These are phyloP conservation scores for Parsonsia alboflavescens DNA, from an alignment of 257 asterid genomes.

Conservation along the genomic window DNA sequence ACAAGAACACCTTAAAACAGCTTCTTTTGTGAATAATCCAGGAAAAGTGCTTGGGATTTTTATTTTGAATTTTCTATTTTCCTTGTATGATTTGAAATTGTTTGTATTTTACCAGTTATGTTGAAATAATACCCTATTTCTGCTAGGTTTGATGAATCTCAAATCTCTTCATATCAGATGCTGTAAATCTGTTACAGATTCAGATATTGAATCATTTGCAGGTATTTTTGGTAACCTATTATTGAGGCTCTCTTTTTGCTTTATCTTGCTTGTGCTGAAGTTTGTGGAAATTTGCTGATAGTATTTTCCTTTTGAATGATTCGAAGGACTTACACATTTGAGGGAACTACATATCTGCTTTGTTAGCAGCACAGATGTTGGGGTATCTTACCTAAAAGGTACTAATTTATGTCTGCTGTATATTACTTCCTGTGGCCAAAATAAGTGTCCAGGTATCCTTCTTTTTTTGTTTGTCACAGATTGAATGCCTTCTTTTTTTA, in stretches of 20 bases:
- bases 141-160: constrained; percentile 63
- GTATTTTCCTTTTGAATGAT: constrained; percentile 13
- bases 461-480: too few species aligned
- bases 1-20: not conserved
- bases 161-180: constrained; percentile 74
- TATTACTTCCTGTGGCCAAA: not conserved
- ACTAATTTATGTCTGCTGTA: not conserved
- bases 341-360: constrained; percentile 72
- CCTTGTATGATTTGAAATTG: not conserved
- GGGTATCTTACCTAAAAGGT: constrained; percentile 68
- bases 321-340: constrained; percentile 55
- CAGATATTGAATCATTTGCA: constrained; percentile 74
- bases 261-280: not conserved
- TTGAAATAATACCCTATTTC: not conserved
- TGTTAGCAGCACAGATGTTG: constrained; percentile 72
- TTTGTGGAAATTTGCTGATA: not conserved
- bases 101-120: not conserved
- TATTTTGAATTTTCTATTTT: not conserved
- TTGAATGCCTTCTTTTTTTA: too few species aligned
- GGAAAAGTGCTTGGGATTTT: not conserved
- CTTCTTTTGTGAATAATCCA: not conserved
- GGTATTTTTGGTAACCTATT: constrained; percentile 35
- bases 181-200: constrained; percentile 84
- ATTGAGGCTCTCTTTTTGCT: constrained; percentile 5
- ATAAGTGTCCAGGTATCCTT: not conserved